Evolutionary conservation across 352 stramenopile genomes (phyloP), one percentile per base, ranked within the genome.

Genomic region (Phytopythium litorale): DNA sequence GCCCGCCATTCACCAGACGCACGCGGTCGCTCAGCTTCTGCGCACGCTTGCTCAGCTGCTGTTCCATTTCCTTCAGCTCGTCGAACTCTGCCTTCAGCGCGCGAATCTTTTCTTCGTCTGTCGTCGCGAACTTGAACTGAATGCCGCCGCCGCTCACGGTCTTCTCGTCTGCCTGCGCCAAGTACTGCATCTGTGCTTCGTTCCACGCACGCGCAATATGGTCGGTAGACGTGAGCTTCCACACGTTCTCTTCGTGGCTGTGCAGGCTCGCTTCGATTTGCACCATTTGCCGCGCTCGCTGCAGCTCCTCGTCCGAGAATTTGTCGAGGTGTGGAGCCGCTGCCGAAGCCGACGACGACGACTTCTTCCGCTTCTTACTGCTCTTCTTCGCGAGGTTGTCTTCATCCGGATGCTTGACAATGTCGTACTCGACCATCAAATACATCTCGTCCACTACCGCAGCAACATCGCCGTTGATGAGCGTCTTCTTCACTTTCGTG

Each of bases 11-110:
- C 18, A 94, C 69, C 9, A 96, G 48, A 7, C 62, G 66, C 33
- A 76, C 75, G n/a, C 85, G 81, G 19, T 91, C 81, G 13, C 88
- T 70, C 12, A 96, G 70, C 72, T 93, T 94, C n/a, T 78, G 61
- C 1, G 79, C 80, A 32, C 85, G 84, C 66, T 92, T 92, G 1
- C 60, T 55, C 33, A 93, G 73, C 11, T 72, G 62, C 38, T 87
- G 64, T 40, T 92, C 75, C 8, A 74, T 60, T 55, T 90, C 73
- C 57, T 91, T 87, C 13, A 96, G 73, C 49, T 87, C 79, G 0
- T 72, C 59, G 56, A 94, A 94, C 58, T 89, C 73, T 49, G 71
- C 57, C 60, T 78, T 65, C 12, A 92, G 64, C 11, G 80, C 77
- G 53, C 68, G 71, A 19, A 93, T 37, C 21, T 77, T 82, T 40